A percentile compares a stretch with the other conserved stretches of the same genome.
phyloP scores from a whole-genome alignment of 139 green algal genomes.

The Chlamydomonas sphaeroides region DNA sequence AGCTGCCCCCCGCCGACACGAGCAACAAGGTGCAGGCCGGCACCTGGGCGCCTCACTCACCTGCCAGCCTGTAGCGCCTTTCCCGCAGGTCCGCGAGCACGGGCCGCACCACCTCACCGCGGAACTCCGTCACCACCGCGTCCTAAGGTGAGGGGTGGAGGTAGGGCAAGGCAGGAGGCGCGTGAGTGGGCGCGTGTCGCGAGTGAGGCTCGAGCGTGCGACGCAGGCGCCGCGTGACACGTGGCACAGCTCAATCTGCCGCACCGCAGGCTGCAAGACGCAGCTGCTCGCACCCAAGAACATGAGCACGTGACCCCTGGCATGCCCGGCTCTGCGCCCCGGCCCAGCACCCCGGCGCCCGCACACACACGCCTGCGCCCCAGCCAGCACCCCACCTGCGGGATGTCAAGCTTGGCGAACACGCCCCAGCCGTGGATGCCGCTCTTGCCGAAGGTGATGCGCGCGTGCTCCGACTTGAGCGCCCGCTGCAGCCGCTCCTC shows the following conservation, averaged over 20 bases:
- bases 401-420: constrained; percentile 75
- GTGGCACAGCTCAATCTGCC: no score
- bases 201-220: no score
- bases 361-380: no score
- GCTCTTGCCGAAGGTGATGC: constrained; percentile 87
- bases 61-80: constrained; percentile 68
- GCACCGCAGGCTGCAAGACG: no score
- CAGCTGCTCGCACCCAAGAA: no score
- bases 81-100: constrained; percentile 80
- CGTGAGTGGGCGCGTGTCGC: no score
- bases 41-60: not conserved
- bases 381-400: constrained; percentile 66
- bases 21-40: no score
- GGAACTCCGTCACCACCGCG: constrained; percentile 90
- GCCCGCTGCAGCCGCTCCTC: constrained; percentile 53
- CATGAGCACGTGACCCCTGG: no score
- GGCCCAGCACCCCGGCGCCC: no score
- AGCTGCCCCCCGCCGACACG: no score
- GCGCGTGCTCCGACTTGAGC: constrained; percentile 55
- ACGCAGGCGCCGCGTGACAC: no score
- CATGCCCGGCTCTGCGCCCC: no score
- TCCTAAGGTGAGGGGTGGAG: constrained; percentile 74
- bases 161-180: not conserved
- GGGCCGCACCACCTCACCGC: constrained; percentile 77
- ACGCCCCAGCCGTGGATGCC: constrained; percentile 92